Evolutionary conservation across 1,139 yeast species (phyloP).

Genomic region (Sugiyamaella grinbergsii): DNA sequence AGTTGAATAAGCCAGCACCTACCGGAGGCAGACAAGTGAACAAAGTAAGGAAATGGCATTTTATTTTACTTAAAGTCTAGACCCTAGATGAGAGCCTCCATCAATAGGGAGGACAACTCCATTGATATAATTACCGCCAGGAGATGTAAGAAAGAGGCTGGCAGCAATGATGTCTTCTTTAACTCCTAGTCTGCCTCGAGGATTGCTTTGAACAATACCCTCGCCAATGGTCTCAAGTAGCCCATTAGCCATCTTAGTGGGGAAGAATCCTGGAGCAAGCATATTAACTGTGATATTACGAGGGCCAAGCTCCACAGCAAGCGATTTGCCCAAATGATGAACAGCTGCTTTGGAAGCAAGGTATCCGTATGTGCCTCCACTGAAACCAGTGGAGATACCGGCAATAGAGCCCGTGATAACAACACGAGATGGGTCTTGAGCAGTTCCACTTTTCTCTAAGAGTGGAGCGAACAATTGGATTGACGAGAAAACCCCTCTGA

Average conservation of each 20-base stretch:
- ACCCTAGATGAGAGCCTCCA: slow-evolving; percentile 55
- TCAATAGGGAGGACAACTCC: slow-evolving; percentile 76
- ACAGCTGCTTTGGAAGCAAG: slow-evolving; percentile 79
- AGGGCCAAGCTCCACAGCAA: slow-evolving; percentile 69
- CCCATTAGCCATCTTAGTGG: slow-evolving; percentile 75
- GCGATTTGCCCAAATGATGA: slow-evolving; percentile 64
- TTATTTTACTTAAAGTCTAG: slow-evolving; percentile 26
- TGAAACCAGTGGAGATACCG: slow-evolving; percentile 47
- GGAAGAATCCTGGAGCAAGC: slow-evolving; percentile 79
- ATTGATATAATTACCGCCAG: slow-evolving; percentile 62
- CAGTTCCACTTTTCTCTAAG: slow-evolving; percentile 56
- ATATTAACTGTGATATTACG: slow-evolving; percentile 65
- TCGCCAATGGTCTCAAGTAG: slow-evolving; percentile 56
- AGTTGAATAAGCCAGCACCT: too few species aligned
- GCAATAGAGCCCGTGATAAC: slow-evolving; percentile 66
- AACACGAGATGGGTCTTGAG: slow-evolving; percentile 65
- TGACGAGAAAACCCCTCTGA: slow-evolving; percentile 70
- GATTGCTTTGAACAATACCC: slow-evolving; percentile 52
- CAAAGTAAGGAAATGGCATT: background rate
- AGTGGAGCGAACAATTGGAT: slow-evolving; percentile 64
- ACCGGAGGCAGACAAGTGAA: background rate
- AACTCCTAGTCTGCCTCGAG: slow-evolving; percentile 64
- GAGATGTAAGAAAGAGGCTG: slow-evolving; percentile 61
- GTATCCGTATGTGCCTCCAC: slow-evolving; percentile 71
- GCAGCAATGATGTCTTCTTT: slow-evolving; percentile 62